Conservation (phyloP, 2,329 filamentous ascomycete species). For the Calonectria henricotiae region DNA sequence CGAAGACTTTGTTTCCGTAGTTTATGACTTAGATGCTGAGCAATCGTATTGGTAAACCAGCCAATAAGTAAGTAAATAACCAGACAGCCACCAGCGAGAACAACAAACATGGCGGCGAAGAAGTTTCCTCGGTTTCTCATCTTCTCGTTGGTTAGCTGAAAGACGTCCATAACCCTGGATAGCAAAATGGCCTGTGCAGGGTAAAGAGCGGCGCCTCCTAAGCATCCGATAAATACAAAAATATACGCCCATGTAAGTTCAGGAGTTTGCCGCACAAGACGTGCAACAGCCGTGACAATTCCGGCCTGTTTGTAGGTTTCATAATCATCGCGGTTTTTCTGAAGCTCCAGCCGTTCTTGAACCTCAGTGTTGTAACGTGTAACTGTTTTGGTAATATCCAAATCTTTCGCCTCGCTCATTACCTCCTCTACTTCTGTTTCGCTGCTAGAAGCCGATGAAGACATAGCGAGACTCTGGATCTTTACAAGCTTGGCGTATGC, state of each 20-base stretch:
- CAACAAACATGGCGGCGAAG: slow-evolving; percentile 71
- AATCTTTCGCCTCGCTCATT: slow-evolving; percentile 38
- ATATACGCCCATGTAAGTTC: slow-evolving; percentile 59
- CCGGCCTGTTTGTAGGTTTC: slow-evolving; percentile 56
- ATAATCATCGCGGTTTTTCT: slow-evolving; percentile 59
- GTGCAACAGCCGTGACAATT: slow-evolving; percentile 53
- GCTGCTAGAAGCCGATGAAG: slow-evolving; percentile 41
- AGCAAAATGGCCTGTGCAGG: slow-evolving; percentile 65
- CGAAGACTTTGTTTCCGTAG: slow-evolving; percentile 50
- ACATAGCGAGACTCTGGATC: slow-evolving; percentile 58
- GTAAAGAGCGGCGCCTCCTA: slow-evolving; percentile 58
- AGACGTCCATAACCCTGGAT: slow-evolving; percentile 62
- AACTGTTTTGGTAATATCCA: slow-evolving; percentile 51
- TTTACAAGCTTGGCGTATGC: slow-evolving; percentile 70
- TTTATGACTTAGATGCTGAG: slow-evolving; percentile 53
- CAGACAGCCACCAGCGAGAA: slow-evolving; percentile 64
- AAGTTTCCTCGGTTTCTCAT: slow-evolving; percentile 65
- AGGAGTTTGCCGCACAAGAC: slow-evolving; percentile 59
- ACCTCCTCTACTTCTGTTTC: slow-evolving; percentile 51
- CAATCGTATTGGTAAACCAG: slow-evolving; percentile 55
- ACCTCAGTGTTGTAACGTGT: slow-evolving; percentile 55
- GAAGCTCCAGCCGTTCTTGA: slow-evolving; percentile 53
- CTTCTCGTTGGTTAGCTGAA: slow-evolving; percentile 55
- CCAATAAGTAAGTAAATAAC: slow-evolving; percentile 63
- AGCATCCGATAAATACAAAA: slow-evolving; percentile 53